These are phyloP conservation scores for Thelonectria rubi DNA, from an alignment of 2,329 filamentous ascomycete species.

Conservation along the genomic window DNA sequence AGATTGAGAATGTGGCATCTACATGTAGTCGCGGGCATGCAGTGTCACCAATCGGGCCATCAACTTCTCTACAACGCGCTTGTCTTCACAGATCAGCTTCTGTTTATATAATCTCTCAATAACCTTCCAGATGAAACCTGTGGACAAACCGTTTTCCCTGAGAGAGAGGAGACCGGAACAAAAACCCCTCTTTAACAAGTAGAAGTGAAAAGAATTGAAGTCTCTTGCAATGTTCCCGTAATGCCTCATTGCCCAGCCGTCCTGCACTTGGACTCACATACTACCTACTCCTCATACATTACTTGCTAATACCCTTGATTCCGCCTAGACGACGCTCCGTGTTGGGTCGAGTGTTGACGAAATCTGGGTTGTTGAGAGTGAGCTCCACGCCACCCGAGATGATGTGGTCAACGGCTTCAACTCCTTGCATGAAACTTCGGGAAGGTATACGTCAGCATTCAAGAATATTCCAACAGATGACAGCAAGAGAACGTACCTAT, in stretches of 20 bases:
- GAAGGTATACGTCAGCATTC: neutral
- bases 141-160: no score
- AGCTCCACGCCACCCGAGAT: constrained; percentile 88
- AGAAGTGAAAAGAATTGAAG: neutral
- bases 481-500: constrained; percentile 61
- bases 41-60: no score
- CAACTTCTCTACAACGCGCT: no score
- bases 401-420: constrained; percentile 93
- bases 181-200: neutral
- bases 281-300: neutral
- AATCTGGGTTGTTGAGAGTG: constrained; percentile 95
- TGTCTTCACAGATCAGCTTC: no score
- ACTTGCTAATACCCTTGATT: constrained; percentile 4
- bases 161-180: no score
- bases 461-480: neutral
- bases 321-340: constrained; percentile 49
- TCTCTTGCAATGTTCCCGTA: no score
- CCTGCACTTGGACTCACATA: neutral
- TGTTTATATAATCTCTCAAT: no score
- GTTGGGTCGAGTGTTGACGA: constrained; percentile 84
- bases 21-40: no score
- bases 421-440: constrained; percentile 83
- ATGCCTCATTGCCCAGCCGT: no score
- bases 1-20: no score
- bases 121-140: no score